Evolutionary conservation across 140 eudicot genomes (phyloP).

Genomic region (Oenanthe javanica): DNA sequence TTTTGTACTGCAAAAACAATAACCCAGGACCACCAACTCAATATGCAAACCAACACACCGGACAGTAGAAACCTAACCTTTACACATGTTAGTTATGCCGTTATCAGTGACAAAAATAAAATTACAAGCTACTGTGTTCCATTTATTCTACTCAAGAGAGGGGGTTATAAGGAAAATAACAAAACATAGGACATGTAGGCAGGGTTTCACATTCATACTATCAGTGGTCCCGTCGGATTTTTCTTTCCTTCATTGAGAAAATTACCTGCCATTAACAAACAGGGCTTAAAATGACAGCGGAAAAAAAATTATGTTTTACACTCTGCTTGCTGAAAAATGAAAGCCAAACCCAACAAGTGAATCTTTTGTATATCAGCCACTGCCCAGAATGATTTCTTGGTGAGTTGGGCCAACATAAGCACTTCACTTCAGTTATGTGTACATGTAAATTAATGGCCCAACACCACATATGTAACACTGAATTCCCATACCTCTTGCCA

Average conservation of each 20-base stretch:
- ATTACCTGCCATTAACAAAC: background rate
- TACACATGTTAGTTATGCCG: background rate
- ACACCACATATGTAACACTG: background rate
- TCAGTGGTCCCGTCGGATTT: background rate
- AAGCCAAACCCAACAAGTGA: too few relatives aligned
- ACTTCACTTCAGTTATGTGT: background rate
- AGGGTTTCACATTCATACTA: background rate
- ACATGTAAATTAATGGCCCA: background rate
- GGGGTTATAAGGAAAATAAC: background rate
- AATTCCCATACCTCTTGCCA: too few relatives aligned
- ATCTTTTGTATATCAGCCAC: background rate
- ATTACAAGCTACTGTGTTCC: background rate
- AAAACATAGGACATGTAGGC: background rate
- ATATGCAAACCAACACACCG: background rate
- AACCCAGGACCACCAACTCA: background rate
- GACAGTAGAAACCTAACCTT: background rate
- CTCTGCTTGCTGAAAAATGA: too few relatives aligned
- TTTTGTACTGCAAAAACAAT: background rate
- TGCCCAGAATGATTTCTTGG: background rate
- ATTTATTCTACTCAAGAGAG: background rate
- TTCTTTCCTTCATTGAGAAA: background rate
- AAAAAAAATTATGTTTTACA: background rate
- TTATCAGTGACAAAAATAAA: background rate
- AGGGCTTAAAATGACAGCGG: conserved; percentile 11
- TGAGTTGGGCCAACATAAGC: background rate